Evolutionary conservation across 2,329 filamentous ascomycete genomes (phyloP).

Genomic region (Fonsecaea monophora): DNA sequence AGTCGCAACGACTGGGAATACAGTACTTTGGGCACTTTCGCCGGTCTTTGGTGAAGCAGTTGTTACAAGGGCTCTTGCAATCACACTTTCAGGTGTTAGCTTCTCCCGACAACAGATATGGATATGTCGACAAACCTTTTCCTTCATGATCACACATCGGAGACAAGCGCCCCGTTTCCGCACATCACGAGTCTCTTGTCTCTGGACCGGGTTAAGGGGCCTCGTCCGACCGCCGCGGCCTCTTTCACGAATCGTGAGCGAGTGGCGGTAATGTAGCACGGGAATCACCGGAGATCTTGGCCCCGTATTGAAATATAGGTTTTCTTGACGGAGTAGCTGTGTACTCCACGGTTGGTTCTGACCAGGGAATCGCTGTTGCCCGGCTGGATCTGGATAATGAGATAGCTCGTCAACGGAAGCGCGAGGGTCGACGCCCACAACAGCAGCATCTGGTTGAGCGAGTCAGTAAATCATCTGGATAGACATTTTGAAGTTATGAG

Average conservation of each 20-base stretch:
- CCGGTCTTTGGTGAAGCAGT: conserved; percentile 30
- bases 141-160: conserved; percentile 36
- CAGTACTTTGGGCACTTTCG: conserved; percentile 34
- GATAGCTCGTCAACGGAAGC: conserved; percentile 12
- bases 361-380: conserved; percentile 23
- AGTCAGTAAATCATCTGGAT: conserved; percentile 1
- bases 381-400: conserved; percentile 22
- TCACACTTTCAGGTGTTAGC: conserved; percentile 36
- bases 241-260: conserved; percentile 22
- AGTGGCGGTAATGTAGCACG: conserved; percentile 2
- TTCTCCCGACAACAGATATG: conserved; percentile 14
- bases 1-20: conserved; percentile 28
- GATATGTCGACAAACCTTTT: conserved; percentile 26
- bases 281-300: background rate
- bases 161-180: conserved; percentile 34
- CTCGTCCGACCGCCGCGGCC: conserved; percentile 24
- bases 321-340: conserved; percentile 21
- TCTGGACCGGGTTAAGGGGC: conserved; percentile 26
- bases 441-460: conserved; percentile 19
- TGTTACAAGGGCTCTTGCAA: conserved; percentile 21
- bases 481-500: background rate
- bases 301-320: conserved; percentile 15
- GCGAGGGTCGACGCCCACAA: conserved; percentile 32
- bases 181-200: conserved; percentile 32
- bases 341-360: conserved; percentile 29